These are phyloP conservation scores for Nitzschia palea DNA, from an alignment of 108 stramenopile genomes.

Conservation along the genomic window DNA sequence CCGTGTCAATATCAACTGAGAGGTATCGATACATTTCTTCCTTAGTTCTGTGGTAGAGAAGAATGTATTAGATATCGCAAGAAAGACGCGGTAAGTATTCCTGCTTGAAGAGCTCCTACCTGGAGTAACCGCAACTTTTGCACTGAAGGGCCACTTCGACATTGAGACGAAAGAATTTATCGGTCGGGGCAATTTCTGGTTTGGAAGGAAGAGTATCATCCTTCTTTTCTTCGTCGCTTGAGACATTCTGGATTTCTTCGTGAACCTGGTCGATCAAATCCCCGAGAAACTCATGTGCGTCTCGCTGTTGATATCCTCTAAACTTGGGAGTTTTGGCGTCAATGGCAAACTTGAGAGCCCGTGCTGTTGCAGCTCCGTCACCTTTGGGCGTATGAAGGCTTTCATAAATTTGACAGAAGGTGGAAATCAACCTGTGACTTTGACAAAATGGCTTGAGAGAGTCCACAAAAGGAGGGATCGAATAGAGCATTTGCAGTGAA, in stretches of 20 bases:
- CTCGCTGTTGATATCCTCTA: conserved; percentile 68
- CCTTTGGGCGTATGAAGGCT: background rate
- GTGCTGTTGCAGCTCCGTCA: conserved; percentile 36
- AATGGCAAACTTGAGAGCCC: conserved; percentile 56
- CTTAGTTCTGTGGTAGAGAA: conserved; percentile 44
- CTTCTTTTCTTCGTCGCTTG: conserved; percentile 8
- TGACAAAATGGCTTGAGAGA: background rate
- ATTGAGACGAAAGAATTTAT: conserved; percentile 70
- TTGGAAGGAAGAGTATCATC: background rate
- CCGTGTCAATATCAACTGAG: conserved; percentile 56
- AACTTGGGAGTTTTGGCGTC: conserved; percentile 64
- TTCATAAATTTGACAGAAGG: conserved; percentile 11
- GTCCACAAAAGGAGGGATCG: conserved; percentile 28
- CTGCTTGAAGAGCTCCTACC: conserved; percentile 31
- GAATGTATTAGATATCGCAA: too few relatives aligned
- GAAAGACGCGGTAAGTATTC: background rate
- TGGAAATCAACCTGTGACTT: conserved; percentile 3
- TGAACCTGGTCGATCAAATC: conserved; percentile 72
- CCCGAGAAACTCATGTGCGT: conserved; percentile 82
- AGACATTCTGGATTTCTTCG: conserved; percentile 50
- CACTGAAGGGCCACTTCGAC: conserved; percentile 72
- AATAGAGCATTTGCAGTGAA: conserved; percentile 72
- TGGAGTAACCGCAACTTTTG: conserved; percentile 65
- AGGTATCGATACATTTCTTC: conserved; percentile 80
- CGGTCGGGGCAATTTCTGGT: conserved; percentile 38